These are phyloP conservation scores for Beta lomatogona DNA, from an alignment of 179 eudicot species.

Conservation along the genomic window DNA sequence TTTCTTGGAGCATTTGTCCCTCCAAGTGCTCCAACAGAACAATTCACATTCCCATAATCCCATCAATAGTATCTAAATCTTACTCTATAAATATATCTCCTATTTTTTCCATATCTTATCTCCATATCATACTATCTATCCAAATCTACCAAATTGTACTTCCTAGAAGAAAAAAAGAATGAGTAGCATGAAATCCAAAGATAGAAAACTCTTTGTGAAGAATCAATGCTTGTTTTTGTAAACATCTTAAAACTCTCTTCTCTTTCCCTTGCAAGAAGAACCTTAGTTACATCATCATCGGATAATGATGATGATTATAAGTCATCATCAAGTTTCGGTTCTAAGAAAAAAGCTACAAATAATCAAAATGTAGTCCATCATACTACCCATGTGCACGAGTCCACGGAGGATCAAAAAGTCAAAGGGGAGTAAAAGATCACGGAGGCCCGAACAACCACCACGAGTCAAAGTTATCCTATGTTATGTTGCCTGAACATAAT, in stretches of 20 bases:
- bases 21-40: slow-evolving; percentile 18
- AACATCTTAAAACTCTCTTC: slow-evolving; percentile 54
- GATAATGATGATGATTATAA: background rate
- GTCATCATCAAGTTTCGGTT: background rate
- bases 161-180: background rate
- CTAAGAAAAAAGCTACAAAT: slow-evolving; percentile 6
- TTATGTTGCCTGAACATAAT: slow-evolving; percentile 36
- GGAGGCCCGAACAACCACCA: slow-evolving; percentile 33
- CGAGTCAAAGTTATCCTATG: slow-evolving; percentile 33
- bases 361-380: slow-evolving; percentile 1
- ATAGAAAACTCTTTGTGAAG: slow-evolving; percentile 49
- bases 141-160: background rate
- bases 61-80: background rate
- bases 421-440: slow-evolving; percentile 18
- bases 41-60: background rate
- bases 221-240: slow-evolving; percentile 48
- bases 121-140: background rate
- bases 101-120: background rate
- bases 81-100: background rate
- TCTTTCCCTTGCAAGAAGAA: slow-evolving; percentile 39
- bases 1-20: slow-evolving; percentile 22
- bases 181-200: slow-evolving; percentile 28
- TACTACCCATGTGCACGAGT: background rate
- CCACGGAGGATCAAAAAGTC: slow-evolving; percentile 16
- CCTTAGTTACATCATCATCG: slow-evolving; percentile 24